Evolutionary conservation across 805 yeast genomes (phyloP), one percentile per base, ranked within the genome.

Genomic region (Isabelozyma rhagii): DNA sequence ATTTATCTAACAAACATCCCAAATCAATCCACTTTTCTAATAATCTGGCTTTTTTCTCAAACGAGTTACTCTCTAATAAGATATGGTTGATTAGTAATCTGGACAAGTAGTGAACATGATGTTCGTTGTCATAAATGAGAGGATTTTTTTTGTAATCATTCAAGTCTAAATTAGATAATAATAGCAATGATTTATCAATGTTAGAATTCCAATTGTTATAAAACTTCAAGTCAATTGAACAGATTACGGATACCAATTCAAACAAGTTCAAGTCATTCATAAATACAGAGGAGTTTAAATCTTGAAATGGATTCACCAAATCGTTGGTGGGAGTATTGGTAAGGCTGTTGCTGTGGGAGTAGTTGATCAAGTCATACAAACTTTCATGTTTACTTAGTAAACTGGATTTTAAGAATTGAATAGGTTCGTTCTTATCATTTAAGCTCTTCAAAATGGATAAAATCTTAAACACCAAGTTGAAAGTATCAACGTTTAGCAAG

Each of bases 1-100:
- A 71, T 51, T 80, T 81, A 59, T 89, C 94, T 53, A 93, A 80
- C 27, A 75, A 71, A 54, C 86, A 82, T 3, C 97, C 98, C 42
- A 93, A 73, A 52, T 83, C 83, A 41, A 92, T 87, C 98, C 98
- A 93, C 61, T 83, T 85, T 44, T 83, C 82, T 38, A 93, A 64
- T 4, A 91, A 60, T 41, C 79, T 68, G 0, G 96, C 96, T 51
- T 94, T 77, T 29, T 66, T 63, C 50, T 72, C 80, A 17, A 66
- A 55, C 10, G 50, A 47, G 15, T 57, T 53, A 7, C 59, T 58
- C 53, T 82, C 84, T 29, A 77, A 70, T 56, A 91, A 85, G 15
- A 92, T 57, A 59, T 92, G 97, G 50, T 79, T 78, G 5, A 84
- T 68, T 43, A 91, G 68, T 34, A 91, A 64, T 50, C 90, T 72